Base-by-base conservation (phyloP, 768 basidiomycete genomes). In the Fomitopsis serialis region DNA sequence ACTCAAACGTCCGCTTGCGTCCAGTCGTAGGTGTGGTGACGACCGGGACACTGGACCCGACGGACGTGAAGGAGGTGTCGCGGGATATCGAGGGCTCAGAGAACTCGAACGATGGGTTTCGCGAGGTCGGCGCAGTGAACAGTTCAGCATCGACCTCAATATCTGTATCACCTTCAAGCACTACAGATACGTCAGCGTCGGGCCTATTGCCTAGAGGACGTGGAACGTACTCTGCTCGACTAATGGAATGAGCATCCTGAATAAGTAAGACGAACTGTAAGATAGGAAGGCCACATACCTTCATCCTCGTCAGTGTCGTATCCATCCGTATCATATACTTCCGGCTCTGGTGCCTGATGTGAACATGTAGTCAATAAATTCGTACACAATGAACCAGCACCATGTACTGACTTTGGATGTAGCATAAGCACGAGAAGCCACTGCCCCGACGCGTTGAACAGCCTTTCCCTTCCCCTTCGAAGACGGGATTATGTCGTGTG, bases 111-210 rank as follows among this genome's bases (percentile, higher is more conserved):
- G 29, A 32, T 32, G 29, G 29, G 6, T 5, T 5, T 5, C 29
- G 29, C 11, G 29, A 32, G 5, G 29, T 5, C 5, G 29, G 29
- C 5, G 29, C 29, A 32, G n/a, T n/a, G n/a, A n/a, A n/a, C n/a
- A n/a, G n/a, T n/a, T n/a, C n/a, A n/a, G n/a, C n/a, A n/a, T n/a
- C n/a, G 29, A 32, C 29, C 42, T n/a, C 17, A 42, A 9, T 19
- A 24, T 51, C 50, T 32, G 25, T 57, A 32, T 60, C 58, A 0
- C 46, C 52, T 11, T 49, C 53, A 19, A 54, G 32, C 15, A 56
- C 58, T 60, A 40, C 0, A 7, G 29, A 2, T 12, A 40, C 15
- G 8, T 40, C 37, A 40, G 37, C 37, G 19, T 5, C 17, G 34
- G 7, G 6, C 25, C 13, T 24, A 10, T n/a, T 21, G 47, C 13